Evolutionary conservation across 768 basidiomycete genomes (phyloP).

Genomic region (Boletus subcaerulescens): DNA sequence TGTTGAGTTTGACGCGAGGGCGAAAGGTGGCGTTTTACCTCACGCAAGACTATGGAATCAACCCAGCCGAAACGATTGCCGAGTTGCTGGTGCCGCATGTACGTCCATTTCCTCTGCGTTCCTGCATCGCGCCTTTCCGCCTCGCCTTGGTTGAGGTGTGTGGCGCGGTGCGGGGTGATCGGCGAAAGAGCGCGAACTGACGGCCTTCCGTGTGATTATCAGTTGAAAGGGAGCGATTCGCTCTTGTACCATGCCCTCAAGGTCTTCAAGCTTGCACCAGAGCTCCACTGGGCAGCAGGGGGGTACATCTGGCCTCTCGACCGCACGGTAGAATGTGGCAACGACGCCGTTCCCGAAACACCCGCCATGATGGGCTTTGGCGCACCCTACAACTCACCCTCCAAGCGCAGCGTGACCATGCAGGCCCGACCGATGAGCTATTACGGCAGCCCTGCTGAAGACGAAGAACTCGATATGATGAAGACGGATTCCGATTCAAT

Average conservation of each 20-base stretch:
- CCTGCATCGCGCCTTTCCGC: constrained; percentile 6
- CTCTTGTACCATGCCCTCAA: constrained; percentile 75
- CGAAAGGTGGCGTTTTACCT: constrained; percentile 72
- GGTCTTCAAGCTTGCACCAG: constrained; percentile 68
- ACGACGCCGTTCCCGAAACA: constrained; percentile 36
- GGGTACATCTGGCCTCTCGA: constrained; percentile 81
- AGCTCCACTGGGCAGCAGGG: constrained; percentile 79
- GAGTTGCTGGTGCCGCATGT: constrained; percentile 71
- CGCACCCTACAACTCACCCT: constrained; percentile 20
- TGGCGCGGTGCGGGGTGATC: constrained; percentile 4
- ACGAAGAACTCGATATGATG: constrained; percentile 31
- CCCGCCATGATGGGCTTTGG: constrained; percentile 27
- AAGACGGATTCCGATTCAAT: constrained; percentile 37
- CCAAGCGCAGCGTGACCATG: constrained; percentile 31
- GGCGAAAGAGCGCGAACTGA: constrained; percentile 14
- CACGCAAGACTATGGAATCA: constrained; percentile 63
- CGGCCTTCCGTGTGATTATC: not conserved
- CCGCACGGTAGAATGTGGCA: constrained; percentile 60
- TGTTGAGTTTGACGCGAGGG: constrained; percentile 70
- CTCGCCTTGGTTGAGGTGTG: constrained; percentile 4
- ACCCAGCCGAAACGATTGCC: constrained; percentile 67
- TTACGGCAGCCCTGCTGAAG: constrained; percentile 41
- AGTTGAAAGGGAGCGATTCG: constrained; percentile 79
- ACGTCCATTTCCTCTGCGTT: constrained; percentile 28
- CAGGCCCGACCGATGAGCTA: constrained; percentile 41